phyloP scores from a whole-genome alignment of 2,329 filamentous ascomycete genomes.

The Colletotrichum caudatum region DNA sequence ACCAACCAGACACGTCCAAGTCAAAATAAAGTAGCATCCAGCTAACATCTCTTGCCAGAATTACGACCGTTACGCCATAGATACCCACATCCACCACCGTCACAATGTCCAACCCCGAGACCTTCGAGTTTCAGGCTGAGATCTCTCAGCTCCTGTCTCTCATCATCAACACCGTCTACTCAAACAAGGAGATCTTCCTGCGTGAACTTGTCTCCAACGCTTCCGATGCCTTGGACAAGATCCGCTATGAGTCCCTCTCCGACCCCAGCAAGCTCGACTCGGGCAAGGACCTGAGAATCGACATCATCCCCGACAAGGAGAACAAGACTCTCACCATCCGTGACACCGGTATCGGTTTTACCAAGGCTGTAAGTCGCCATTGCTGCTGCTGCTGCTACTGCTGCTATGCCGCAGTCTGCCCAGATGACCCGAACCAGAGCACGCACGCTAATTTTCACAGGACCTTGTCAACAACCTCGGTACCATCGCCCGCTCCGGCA shows the following conservation, averaged over 20 bases:
- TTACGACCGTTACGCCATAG: conserved; percentile 40
- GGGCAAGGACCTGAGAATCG: conserved; percentile 97
- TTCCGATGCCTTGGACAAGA: conserved; percentile 99
- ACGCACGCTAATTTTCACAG: conserved; percentile 61
- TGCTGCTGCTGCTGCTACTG: background rate
- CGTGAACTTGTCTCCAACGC: conserved; percentile 98
- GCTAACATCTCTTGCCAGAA: conserved; percentile 35
- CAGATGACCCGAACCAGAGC: no score
- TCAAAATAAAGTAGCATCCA: background rate
- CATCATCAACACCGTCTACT: conserved; percentile 99
- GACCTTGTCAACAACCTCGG: conserved; percentile 99
- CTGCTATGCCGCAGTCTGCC: no score
- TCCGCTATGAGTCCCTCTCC: conserved; percentile 97
- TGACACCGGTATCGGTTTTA: conserved; percentile 99
- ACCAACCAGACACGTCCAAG: background rate
- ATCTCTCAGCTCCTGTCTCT: conserved; percentile 99
- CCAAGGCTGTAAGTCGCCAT: conserved; percentile 89
- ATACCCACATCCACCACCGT: conserved; percentile 44
- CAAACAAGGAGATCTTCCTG: conserved; percentile 99
- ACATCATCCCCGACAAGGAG: conserved; percentile 98
- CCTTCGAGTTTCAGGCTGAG: conserved; percentile 99
- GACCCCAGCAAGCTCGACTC: conserved; percentile 97
- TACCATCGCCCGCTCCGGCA: conserved; percentile 98
- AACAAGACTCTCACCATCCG: conserved; percentile 97
- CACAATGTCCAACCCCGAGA: conserved; percentile 82